Conservation (phyloP, 1,139 yeast genomes). For the Geotrichum carabidarum region DNA sequence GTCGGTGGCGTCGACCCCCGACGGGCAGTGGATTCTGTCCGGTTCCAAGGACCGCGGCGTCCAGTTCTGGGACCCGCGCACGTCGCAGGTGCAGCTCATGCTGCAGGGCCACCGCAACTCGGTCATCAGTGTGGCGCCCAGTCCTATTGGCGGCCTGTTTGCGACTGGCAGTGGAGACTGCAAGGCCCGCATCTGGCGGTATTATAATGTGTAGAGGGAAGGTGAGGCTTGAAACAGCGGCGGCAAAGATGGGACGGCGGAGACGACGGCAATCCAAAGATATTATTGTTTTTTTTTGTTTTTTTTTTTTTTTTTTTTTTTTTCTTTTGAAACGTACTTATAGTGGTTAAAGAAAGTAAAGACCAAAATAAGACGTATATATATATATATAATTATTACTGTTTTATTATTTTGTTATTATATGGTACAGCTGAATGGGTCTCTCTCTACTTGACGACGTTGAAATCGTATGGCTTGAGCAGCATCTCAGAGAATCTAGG, state of each 20-base stretch:
- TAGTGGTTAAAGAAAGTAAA: too few species aligned
- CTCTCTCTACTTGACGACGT: conserved; percentile 1
- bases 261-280: too few species aligned
- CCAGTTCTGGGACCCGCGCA: conserved; percentile 89
- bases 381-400: too few species aligned
- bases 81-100: conserved; percentile 92
- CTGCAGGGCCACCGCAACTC: conserved; percentile 96
- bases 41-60: conserved; percentile 98
- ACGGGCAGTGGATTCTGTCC: conserved; percentile 82
- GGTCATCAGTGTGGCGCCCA: conserved; percentile 90
- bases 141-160: conserved; percentile 73
- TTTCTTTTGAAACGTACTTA: too few species aligned
- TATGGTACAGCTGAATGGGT: background rate
- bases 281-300: background rate
- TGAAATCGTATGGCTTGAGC: conserved; percentile 29
- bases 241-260: too few species aligned
- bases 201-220: conserved; percentile 18
- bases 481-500: conserved; percentile 34
- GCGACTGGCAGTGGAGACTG: conserved; percentile 99
- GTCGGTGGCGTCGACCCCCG: conserved; percentile 91
- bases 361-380: too few species aligned
- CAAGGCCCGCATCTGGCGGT: conserved; percentile 94
- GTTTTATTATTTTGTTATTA: too few species aligned
- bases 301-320: background rate
- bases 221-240: too few species aligned